Evolutionary conservation across 495 filamentous ascomycete species (phyloP).

Genomic region (Aspergillus funiculosus): DNA sequence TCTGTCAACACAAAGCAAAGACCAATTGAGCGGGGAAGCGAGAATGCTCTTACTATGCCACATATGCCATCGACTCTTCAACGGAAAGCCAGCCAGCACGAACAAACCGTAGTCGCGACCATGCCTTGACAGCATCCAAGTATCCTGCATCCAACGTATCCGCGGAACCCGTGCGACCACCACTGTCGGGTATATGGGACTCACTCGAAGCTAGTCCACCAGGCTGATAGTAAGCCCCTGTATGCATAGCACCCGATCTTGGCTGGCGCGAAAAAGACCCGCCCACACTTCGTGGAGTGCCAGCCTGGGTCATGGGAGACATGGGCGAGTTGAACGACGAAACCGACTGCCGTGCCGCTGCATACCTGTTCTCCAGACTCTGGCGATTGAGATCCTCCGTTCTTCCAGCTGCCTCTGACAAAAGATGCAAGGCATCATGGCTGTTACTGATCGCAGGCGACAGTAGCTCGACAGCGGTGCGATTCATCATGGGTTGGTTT

Average conservation of each 20-base stretch:
- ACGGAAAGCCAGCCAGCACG: conserved; percentile 95
- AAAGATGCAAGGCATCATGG: conserved; percentile 53
- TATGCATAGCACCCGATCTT: conserved; percentile 27
- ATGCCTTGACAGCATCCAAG: conserved; percentile 69
- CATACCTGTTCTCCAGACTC: conserved; percentile 35
- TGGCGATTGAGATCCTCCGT: conserved; percentile 46
- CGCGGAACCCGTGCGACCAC: conserved; percentile 25
- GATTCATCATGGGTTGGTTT: conserved; percentile 47
- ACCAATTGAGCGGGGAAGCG: background rate
- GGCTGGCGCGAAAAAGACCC: conserved; percentile 35
- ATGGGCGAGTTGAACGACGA: conserved; percentile 42
- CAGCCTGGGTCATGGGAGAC: conserved; percentile 37
- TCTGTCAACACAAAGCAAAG: too few species aligned
- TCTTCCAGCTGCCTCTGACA: conserved; percentile 54
- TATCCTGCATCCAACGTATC: conserved; percentile 30
- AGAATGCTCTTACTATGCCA: conserved; percentile 73
- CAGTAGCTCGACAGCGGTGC: conserved; percentile 49
- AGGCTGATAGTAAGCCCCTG: conserved; percentile 27
- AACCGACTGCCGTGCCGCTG: conserved; percentile 36
- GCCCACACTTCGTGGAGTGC: conserved; percentile 34
- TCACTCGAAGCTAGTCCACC: conserved; percentile 27
- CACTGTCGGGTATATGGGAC: conserved; percentile 27
- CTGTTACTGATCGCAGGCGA: conserved; percentile 54
- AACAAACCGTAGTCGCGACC: conserved; percentile 87
- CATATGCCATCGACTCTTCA: conserved; percentile 83